Percentiles rank a stretch among this genome's conserved stretches.
phyloP scores from a whole-genome alignment of 129 eudicot genomes.

The Lactuca sativa region DNA sequence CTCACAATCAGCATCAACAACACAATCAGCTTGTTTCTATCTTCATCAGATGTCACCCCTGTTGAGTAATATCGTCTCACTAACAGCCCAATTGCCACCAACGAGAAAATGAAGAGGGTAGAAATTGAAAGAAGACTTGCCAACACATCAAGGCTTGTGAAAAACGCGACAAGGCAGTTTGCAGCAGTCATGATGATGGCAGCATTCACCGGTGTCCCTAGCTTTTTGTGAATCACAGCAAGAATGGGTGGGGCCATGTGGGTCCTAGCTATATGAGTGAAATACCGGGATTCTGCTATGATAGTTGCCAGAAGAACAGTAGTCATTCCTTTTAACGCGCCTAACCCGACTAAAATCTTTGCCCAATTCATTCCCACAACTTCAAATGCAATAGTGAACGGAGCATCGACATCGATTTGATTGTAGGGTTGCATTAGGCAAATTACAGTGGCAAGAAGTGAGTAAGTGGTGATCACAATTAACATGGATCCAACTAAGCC shows the following conservation, averaged over 20 bases:
- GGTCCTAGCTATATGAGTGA: constrained; percentile 77
- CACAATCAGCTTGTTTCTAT: constrained; percentile 47
- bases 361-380: constrained; percentile 78
- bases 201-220: constrained; percentile 74
- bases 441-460: constrained; percentile 56
- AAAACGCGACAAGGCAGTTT: constrained; percentile 57
- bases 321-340: constrained; percentile 73
- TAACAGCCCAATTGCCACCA: constrained; percentile 60
- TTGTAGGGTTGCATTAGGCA: constrained; percentile 72
- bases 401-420: constrained; percentile 55
- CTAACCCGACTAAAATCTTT: constrained; percentile 54
- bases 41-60: constrained; percentile 41
- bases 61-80: constrained; percentile 65
- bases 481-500: constrained; percentile 81
- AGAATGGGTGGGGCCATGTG: constrained; percentile 69
- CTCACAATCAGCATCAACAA: constrained; percentile 39
- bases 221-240: constrained; percentile 51
- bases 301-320: constrained; percentile 53
- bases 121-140: constrained; percentile 66
- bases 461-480: constrained; percentile 51
- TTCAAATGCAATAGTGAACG: constrained; percentile 66
- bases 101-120: constrained; percentile 55
- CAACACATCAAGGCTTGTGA: constrained; percentile 57
- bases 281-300: constrained; percentile 71
- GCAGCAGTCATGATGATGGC: constrained; percentile 56